A percentile compares a stretch with the other conserved stretches of the same genome.
These are phyloP conservation scores for Plasmodium falciparum DNA, from an alignment of 169 alveolate species.

Conservation along the genomic window DNA sequence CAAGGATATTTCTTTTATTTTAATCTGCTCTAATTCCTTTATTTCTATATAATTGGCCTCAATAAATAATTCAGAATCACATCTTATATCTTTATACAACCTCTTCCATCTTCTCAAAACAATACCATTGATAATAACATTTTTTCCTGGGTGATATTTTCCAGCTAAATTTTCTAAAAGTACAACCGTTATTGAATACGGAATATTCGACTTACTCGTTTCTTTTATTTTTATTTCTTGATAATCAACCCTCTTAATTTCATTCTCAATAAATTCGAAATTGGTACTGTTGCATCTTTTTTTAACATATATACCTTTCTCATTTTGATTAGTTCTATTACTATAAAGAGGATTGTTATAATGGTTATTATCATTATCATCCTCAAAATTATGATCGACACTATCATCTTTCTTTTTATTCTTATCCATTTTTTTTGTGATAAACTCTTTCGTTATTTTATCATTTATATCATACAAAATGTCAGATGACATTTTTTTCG, in stretches of 20 bases:
- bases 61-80: slow-evolving; percentile 81
- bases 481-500: background rate
- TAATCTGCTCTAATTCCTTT: slow-evolving; percentile 51
- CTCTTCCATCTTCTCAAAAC: slow-evolving; percentile 80
- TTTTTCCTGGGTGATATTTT: slow-evolving; percentile 84
- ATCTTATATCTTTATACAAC: slow-evolving; percentile 78
- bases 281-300: slow-evolving; percentile 62
- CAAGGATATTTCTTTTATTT: slow-evolving; percentile 26
- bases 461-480: too few species aligned
- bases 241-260: slow-evolving; percentile 76
- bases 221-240: slow-evolving; percentile 80
- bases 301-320: slow-evolving; percentile 46
- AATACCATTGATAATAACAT: slow-evolving; percentile 78
- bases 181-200: slow-evolving; percentile 80
- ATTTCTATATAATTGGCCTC: slow-evolving; percentile 80
- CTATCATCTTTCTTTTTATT: background rate
- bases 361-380: background rate
- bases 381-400: background rate
- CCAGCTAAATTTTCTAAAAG: slow-evolving; percentile 82
- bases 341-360: background rate
- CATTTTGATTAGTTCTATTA: background rate
- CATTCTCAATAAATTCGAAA: slow-evolving; percentile 66
- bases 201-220: slow-evolving; percentile 76
- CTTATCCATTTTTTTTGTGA: background rate
- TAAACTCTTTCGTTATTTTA: too few species aligned